A percentile compares a stretch with the other conserved stretches of the same genome.
phyloP scores from a whole-genome alignment of 164 flowering plant genomes.

The Nymphaea thermarum region DNA sequence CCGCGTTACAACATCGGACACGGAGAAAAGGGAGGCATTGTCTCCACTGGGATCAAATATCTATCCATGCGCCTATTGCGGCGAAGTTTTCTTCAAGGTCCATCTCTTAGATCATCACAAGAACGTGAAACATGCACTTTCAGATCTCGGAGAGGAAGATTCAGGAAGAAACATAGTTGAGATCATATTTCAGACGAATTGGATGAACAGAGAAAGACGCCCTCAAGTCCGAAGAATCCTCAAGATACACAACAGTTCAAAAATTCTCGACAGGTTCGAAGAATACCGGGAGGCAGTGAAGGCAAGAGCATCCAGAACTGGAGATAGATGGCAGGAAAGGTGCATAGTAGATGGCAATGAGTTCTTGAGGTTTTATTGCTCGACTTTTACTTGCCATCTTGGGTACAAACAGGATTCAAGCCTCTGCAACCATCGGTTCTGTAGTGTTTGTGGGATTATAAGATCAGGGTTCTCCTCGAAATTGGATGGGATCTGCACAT shows the following conservation, averaged over 20 bases:
- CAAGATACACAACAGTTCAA: constrained; percentile 64
- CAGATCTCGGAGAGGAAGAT: constrained; percentile 63
- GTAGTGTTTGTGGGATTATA: constrained; percentile 71
- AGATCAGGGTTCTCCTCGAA: constrained; percentile 64
- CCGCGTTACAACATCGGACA: background rate
- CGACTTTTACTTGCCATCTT: constrained; percentile 61
- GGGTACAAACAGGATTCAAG: constrained; percentile 47
- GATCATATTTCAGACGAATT: constrained; percentile 67
- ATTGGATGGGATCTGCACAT: constrained; percentile 68
- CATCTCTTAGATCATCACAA: constrained; percentile 54
- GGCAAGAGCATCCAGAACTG: constrained; percentile 24
- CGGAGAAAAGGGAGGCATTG: background rate
- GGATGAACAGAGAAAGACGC: constrained; percentile 19
- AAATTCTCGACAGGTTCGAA: constrained; percentile 50
- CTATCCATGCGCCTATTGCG: constrained; percentile 56
- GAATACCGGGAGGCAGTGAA: constrained; percentile 65
- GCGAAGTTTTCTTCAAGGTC: constrained; percentile 48
- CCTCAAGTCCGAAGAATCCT: constrained; percentile 41
- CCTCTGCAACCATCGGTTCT: constrained; percentile 40
- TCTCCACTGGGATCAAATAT: background rate
- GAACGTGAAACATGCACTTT: constrained; percentile 50
- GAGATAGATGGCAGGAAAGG: constrained; percentile 32
- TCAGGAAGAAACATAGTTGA: constrained; percentile 58
- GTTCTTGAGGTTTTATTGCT: constrained; percentile 65
- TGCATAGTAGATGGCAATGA: constrained; percentile 89